Evolutionary conservation across 441 rosid species (phyloP), one percentile per base, ranked within the genome.

Genomic region (Biscutella laevigata): DNA sequence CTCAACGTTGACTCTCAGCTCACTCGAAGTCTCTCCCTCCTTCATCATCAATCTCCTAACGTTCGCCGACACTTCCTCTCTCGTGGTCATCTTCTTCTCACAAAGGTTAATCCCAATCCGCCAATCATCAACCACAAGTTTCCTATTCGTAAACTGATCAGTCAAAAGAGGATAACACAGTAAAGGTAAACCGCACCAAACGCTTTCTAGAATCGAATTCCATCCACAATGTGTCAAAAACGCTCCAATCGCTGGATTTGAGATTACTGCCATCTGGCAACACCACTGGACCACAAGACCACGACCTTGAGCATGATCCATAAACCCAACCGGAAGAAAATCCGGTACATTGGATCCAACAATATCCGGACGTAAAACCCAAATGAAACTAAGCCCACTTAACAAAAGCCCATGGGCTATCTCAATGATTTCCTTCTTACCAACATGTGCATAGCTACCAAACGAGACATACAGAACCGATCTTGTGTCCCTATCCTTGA

Each of bases 381-480:
- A 82, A 36, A 82, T 32, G 13, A 85, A 85, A 48, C 44, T 62
- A 41, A 75, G 59, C 40, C 69, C 64, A 57, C 83, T 82, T 6
- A 67, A 68, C 0, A 62, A 24, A 17, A 82, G 77, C 58, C 94
- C 94, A 21, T 68, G 26, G 2, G 90, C 90, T 47, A 78, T 80
- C 67, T 82, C 82, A 7, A 26, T 6, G 3, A 85, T 69, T 65
- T 80, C 86, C 4, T 27, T 48, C 65, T 72, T 75, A 6, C 76
- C 62, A 13, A 73, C 64, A 34, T 77, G 90, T 3, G 90, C 87
- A 34, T 73, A 78, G 77, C 89, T 85, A 50, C 89, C 84, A 41
- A 85, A 85, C 2, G 90, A 78, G 7, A 80, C 79, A 4, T 77
- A 85, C 13, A 85, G 44, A 45, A 85, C 90, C 2, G 88, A 82